Evolutionary conservation across 1,284 basidiomycete genomes (phyloP), one percentile per base, ranked within the genome.

Genomic region (Moesziomyces sp.): DNA sequence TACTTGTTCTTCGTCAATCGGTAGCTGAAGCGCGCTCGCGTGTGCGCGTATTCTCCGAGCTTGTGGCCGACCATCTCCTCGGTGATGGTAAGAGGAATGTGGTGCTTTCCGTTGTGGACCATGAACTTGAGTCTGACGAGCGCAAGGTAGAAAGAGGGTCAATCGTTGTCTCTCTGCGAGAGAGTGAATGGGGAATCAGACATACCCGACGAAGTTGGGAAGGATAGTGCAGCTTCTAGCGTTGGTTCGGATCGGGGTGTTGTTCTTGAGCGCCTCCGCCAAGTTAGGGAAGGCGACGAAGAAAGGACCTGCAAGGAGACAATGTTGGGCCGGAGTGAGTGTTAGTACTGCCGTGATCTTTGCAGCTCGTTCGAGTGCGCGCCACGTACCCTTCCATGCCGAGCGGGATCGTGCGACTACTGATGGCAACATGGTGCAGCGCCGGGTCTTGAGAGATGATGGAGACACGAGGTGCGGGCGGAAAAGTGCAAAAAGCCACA

Each of bases 61-160:
- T 99, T 98, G 85, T 98, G 94, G 0, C 96, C 96, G 3, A 99
- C 93, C 95, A 98, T 98, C 84, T 98, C 95, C 85, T 96, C 93
- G 14, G 93, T 94, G 62, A 99, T 88, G 38, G 88, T 86, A 38
- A 99, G 90, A 0, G 94, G 94, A 14, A 91, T 76, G 84, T 95
- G 97, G 76, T 93, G 89, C 85, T 92, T 94, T 47, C 96, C 96
- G 78, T 97, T 98, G 86, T 98, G 94, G 0, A 99, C 93, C 84
- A 93, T 86, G 84, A 97, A 97, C 58, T 90, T 90, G 47, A 94
- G 87, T 6, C 81, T 82, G 72, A 35, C 28, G 16, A 18, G 30
- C 35, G 38, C 5, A 48, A 33, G 16, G 28, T 26, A 9, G 3
- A 40, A 18, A 30, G 19, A 18, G 35, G 14, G 23, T 11, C 40